Conservation (phyloP, 805 yeast species). For the Isabelozyma pseudorhagii region DNA sequence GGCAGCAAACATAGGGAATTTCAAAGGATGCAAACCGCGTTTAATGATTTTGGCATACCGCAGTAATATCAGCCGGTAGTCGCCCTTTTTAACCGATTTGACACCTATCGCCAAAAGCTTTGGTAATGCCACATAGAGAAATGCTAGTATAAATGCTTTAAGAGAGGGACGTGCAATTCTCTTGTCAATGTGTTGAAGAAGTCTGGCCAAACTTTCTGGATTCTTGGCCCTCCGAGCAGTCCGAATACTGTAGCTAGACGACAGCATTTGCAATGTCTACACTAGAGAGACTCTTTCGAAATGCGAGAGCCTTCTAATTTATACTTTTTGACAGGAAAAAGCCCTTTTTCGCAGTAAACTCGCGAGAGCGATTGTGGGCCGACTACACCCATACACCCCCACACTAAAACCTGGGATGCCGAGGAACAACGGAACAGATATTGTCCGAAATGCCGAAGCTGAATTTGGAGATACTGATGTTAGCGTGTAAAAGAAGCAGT, state of each 20-base stretch:
- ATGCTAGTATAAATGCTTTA: slow-evolving; percentile 32
- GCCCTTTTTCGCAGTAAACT: background rate
- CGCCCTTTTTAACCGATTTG: slow-evolving; percentile 11
- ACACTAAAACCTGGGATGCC: background rate
- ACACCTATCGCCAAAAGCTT: slow-evolving; percentile 16
- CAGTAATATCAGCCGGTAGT: slow-evolving; percentile 11
- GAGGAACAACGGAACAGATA: too few species aligned
- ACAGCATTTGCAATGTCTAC: background rate
- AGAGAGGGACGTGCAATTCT: slow-evolving; percentile 22
- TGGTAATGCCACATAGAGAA: slow-evolving; percentile 33
- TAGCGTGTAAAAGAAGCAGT: too few species aligned
- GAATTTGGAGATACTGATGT: too few species aligned
- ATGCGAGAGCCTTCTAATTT: background rate
- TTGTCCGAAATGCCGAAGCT: too few species aligned
- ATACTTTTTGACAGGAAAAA: background rate
- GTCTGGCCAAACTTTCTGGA: background rate
- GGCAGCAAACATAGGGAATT: slow-evolving; percentile 35
- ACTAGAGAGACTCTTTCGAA: background rate
- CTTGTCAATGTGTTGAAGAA: background rate
- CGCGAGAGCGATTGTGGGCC: too few species aligned
- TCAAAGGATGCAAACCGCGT: slow-evolving; percentile 25
- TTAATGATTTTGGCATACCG: slow-evolving; percentile 13
- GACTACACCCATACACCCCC: background rate
- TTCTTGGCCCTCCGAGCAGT: background rate
- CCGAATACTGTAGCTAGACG: background rate